These are phyloP conservation scores for Mucor plumbeus DNA, from an alignment of 371 early-diverging fungal genomes.

Conservation along the genomic window DNA sequence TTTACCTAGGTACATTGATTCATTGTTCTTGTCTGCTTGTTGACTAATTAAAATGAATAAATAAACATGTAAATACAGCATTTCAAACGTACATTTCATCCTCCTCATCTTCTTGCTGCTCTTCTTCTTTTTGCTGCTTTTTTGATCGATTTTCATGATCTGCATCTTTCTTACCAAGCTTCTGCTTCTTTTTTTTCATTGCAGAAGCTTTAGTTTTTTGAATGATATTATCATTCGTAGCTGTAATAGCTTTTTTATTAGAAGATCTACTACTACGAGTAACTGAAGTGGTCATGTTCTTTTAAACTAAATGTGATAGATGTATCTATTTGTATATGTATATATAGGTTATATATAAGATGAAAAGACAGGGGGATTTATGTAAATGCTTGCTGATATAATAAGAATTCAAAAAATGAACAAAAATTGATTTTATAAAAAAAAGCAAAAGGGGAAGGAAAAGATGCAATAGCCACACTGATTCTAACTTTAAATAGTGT, in stretches of 20 bases:
- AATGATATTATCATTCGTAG: conserved; percentile 5
- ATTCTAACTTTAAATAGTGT: conserved; percentile 30
- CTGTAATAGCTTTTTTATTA: conserved; percentile 18
- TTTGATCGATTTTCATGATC: conserved; percentile 19
- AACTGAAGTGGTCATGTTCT: conserved; percentile 25
- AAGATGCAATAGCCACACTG: conserved; percentile 27
- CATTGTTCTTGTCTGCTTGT: conserved; percentile 9
- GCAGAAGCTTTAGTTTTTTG: conserved; percentile 8
- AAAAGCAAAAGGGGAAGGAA: conserved; percentile 28
- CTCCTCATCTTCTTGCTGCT: conserved; percentile 1
- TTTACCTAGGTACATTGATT: conserved; percentile 7
- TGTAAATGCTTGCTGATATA: background rate
- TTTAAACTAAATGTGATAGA: too few relatives aligned
- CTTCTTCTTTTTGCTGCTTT: conserved; percentile 2
- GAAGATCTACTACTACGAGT: conserved; percentile 32
- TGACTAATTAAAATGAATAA: background rate
- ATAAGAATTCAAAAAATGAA: background rate
- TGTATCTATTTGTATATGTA: background rate
- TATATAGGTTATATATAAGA: background rate
- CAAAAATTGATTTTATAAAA: conserved; percentile 15
- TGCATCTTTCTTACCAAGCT: conserved; percentile 6
- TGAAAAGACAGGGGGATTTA: conserved; percentile 11
- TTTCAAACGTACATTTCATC: conserved; percentile 1
- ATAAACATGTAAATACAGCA: background rate
- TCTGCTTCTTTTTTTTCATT: conserved; percentile 27